A percentile compares a stretch with the other conserved stretches of the same genome.
phyloP scores from a whole-genome alignment of 352 stramenopile species.

The Globisporangium rhizosaccharum region DNA sequence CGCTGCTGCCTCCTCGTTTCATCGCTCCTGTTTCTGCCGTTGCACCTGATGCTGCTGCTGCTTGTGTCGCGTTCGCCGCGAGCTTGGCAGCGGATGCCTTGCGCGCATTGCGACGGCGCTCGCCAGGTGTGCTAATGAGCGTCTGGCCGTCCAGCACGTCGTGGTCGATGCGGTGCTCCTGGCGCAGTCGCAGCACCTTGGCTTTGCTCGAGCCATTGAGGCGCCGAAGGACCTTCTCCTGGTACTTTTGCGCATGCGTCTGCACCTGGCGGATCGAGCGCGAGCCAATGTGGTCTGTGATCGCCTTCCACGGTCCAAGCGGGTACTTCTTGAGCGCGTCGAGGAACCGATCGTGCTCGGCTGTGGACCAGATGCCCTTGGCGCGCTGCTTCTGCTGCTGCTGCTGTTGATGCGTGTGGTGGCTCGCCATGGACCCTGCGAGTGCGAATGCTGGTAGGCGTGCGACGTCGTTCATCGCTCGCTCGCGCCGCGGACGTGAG shows the following conservation, averaged over 20 bases:
- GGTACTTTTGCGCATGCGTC: slow-evolving; percentile 18
- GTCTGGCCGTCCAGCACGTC: slow-evolving; percentile 10
- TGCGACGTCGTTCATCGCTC: slow-evolving; percentile 11
- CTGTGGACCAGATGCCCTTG: slow-evolving; percentile 14
- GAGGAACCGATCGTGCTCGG: slow-evolving; percentile 16
- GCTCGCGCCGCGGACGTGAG: background rate
- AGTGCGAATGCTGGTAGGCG: slow-evolving; percentile 1
- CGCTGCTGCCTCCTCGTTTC: background rate
- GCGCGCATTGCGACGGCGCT: slow-evolving; percentile 2
- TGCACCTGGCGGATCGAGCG: slow-evolving; percentile 14
- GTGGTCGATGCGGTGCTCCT: slow-evolving; percentile 17
- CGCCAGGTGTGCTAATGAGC: slow-evolving; percentile 4
- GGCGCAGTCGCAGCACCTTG: slow-evolving; percentile 13
- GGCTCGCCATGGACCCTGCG: background rate
- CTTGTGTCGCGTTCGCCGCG: background rate
- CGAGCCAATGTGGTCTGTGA: slow-evolving; percentile 11
- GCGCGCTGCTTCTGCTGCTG: slow-evolving; percentile 5
- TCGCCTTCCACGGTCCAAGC: slow-evolving; percentile 12
- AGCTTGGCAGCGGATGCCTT: slow-evolving; percentile 2
- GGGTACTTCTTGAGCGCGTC: slow-evolving; percentile 17
- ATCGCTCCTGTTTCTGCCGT: background rate
- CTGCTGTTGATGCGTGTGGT: background rate
- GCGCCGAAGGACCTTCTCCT: slow-evolving; percentile 13
- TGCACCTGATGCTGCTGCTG: background rate
- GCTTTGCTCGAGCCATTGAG: slow-evolving; percentile 8